phyloP scores from a whole-genome alignment of 345 rosid species.

The Psidium guajava region DNA sequence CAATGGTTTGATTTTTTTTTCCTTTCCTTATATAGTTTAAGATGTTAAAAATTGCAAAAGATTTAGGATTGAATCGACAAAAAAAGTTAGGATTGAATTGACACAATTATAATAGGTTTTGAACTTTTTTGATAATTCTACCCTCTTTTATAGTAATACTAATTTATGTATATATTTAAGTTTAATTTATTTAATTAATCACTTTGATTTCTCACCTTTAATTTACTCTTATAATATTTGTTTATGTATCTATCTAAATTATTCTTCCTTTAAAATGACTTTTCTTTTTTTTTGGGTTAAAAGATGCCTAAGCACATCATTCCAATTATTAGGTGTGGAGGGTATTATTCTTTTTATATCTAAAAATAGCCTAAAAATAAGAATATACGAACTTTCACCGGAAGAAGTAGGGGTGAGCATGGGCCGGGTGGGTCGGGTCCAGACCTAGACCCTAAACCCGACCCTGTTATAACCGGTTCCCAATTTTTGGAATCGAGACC shows the following conservation, averaged over 20 bases:
- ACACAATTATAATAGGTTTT: no score
- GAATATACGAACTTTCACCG: neutral
- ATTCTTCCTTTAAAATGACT: neutral
- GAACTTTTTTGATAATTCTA: no score
- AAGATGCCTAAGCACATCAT: no score
- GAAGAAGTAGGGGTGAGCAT: no score
- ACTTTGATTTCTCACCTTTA: neutral
- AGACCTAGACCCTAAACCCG: no score
- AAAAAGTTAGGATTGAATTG: no score
- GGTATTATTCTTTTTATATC: neutral
- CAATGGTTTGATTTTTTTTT: neutral
- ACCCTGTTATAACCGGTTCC: no score
- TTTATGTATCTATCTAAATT: neutral
- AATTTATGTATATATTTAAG: neutral
- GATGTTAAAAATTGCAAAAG: no score
- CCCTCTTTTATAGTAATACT: neutral
- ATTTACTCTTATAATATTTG: neutral
- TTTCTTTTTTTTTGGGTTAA: neutral
- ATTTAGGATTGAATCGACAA: no score
- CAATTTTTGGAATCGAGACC: no score
- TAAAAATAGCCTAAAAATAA: neutral
- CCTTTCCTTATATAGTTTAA: neutral
- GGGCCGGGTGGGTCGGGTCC: no score
- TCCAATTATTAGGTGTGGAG: no score
- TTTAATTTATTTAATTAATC: neutral